Conservation (phyloP, 345 rosid species). For the Conringia planisiliqua region DNA sequence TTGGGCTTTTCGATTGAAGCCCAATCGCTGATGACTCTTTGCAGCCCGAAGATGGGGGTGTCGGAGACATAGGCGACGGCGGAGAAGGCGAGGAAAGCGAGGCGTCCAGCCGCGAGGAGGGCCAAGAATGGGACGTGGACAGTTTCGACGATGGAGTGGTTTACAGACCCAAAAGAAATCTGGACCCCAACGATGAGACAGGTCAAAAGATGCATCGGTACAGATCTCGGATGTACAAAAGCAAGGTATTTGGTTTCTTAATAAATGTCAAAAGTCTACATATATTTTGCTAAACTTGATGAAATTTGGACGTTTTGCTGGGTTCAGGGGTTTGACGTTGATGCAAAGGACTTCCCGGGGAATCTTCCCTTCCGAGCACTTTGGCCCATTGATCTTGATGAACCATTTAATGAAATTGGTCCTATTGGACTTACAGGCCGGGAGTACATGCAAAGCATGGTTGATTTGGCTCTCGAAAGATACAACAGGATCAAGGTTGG, state of each 20-base stretch:
- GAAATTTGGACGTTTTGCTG: neutral
- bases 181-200: slow-evolving; percentile 3
- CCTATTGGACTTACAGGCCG: neutral
- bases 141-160: slow-evolving; percentile 4
- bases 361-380: neutral
- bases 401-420: neutral
- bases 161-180: neutral
- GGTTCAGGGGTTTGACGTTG: slow-evolving; percentile 1
- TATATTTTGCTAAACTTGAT: neutral
- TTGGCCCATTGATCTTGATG: neutral
- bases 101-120: neutral
- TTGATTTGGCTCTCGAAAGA: neutral
- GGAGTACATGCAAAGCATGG: neutral
- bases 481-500: slow-evolving; percentile 1
- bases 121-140: slow-evolving; percentile 23
- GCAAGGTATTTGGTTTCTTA: neutral
- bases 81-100: neutral
- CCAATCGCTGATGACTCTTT: neutral
- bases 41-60: neutral
- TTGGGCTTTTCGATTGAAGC: no score
- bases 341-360: neutral
- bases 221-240: neutral
- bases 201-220: slow-evolving; percentile 3
- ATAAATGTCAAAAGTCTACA: no score
- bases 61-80: neutral